These are phyloP conservation scores for Cerrena zonata DNA, from an alignment of 1,284 basidiomycete genomes.

Conservation along the genomic window DNA sequence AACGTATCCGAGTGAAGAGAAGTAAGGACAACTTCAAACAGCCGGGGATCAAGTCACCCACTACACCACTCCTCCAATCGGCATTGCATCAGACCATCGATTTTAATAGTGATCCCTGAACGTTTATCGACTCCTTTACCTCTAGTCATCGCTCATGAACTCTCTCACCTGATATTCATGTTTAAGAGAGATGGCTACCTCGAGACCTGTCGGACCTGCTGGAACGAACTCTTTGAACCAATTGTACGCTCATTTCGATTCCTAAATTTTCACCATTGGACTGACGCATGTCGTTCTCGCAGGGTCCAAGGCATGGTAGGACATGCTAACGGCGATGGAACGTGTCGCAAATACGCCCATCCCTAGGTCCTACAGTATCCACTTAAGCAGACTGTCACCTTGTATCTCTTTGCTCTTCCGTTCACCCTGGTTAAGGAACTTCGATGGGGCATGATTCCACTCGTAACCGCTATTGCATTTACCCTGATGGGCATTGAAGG, in stretches of 20 bases:
- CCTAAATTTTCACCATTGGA: neutral
- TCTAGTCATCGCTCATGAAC: constrained; percentile 75
- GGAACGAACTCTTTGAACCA: constrained; percentile 71
- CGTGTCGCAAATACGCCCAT: constrained; percentile 81
- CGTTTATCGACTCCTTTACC: constrained; percentile 63
- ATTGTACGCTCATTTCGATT: constrained; percentile 37
- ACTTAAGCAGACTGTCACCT: constrained; percentile 90
- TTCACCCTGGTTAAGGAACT: constrained; percentile 76
- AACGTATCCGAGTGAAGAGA: constrained; percentile 58
- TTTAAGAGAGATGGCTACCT: constrained; percentile 75
- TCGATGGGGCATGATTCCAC: constrained; percentile 76
- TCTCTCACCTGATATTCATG: constrained; percentile 60
- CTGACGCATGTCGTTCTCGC: neutral
- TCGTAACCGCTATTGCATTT: constrained; percentile 79
- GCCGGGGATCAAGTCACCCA: constrained; percentile 23
- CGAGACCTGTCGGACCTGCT: constrained; percentile 80
- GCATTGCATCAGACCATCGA: constrained; percentile 52
- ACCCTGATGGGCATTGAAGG: constrained; percentile 91
- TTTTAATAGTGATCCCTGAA: constrained; percentile 50
- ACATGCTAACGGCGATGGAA: constrained; percentile 81
- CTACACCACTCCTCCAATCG: constrained; percentile 54
- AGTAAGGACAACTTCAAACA: constrained; percentile 47
- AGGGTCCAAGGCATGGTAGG: constrained; percentile 76
- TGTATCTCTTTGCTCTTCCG: constrained; percentile 83
- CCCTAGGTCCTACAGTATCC: constrained; percentile 75